These are phyloP conservation scores for Tylopilus cervinicoccineus DNA, from an alignment of 768 basidiomycete genomes.

Conservation along the genomic window DNA sequence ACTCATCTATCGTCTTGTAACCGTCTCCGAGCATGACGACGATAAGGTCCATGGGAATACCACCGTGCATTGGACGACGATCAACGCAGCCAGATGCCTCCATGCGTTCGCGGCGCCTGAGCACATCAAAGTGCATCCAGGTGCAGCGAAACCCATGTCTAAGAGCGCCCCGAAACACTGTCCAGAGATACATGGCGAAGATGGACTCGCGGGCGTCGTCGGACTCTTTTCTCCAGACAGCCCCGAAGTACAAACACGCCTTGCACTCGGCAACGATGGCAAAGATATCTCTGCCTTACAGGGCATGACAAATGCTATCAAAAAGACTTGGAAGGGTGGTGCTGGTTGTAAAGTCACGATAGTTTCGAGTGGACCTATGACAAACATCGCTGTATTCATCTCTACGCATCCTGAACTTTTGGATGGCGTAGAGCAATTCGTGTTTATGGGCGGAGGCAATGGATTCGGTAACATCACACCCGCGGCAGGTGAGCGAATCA, in stretches of 20 bases:
- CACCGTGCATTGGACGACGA: conserved; percentile 50
- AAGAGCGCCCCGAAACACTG: conserved; percentile 53
- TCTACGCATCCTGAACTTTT: conserved; percentile 53
- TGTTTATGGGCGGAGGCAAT: conserved; percentile 88
- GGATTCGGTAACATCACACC: conserved; percentile 79
- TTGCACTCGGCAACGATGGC: conserved; percentile 43
- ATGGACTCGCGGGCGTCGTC: conserved; percentile 82
- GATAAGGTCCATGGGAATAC: conserved; percentile 83
- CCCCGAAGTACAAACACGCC: conserved; percentile 46
- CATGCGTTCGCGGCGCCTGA: conserved; percentile 65
- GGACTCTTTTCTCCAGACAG: conserved; percentile 56
- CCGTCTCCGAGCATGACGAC: background rate
- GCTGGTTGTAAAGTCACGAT: conserved; percentile 59
- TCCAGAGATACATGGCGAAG: conserved; percentile 76
- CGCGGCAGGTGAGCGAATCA: conserved; percentile 51
- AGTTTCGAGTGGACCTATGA: conserved; percentile 81
- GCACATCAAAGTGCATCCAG: conserved; percentile 60
- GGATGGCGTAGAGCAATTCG: conserved; percentile 45
- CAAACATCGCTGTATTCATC: conserved; percentile 72
- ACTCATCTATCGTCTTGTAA: background rate
- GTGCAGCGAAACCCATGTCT: conserved; percentile 67
- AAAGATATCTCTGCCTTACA: conserved; percentile 53
- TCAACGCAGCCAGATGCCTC: conserved; percentile 76
- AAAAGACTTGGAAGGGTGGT: conserved; percentile 52
- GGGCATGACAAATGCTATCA: conserved; percentile 60